Evolutionary conservation across 176 grass and related monocot species (phyloP).

Genomic region (Carex littledalei): DNA sequence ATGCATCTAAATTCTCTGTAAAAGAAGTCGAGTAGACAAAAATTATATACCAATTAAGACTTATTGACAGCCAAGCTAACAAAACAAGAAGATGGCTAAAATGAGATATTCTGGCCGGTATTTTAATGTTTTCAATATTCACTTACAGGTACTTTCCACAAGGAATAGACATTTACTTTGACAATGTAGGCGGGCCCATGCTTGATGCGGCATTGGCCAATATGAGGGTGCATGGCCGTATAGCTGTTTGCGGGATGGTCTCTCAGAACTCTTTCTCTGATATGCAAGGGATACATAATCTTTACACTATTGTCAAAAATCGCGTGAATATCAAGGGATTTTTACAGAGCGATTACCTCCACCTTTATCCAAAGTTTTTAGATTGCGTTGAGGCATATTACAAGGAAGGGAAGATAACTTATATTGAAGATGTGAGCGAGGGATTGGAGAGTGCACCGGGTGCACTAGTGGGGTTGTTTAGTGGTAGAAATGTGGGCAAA

Average conservation of each 20-base stretch:
- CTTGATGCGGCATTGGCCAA: conserved; percentile 62
- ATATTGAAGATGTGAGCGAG: conserved; percentile 59
- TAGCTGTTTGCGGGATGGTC: conserved; percentile 63
- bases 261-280: conserved; percentile 41
- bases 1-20: background rate
- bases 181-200: conserved; percentile 64
- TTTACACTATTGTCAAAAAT: conserved; percentile 36
- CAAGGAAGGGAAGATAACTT: conserved; percentile 50
- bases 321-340: conserved; percentile 52
- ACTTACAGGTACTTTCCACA: conserved; percentile 54
- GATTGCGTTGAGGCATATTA: conserved; percentile 38
- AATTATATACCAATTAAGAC: background rate
- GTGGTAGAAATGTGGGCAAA: conserved; percentile 76
- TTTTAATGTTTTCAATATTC: background rate
- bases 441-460: conserved; percentile 60
- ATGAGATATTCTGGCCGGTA: background rate
- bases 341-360: conserved; percentile 58
- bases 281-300: conserved; percentile 40
- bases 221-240: conserved; percentile 49
- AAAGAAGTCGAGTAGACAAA: too few species aligned
- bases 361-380: conserved; percentile 54
- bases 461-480: conserved; percentile 71
- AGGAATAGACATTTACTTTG: conserved; percentile 86
- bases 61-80: background rate
- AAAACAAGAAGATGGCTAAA: background rate